Base-by-base conservation (phyloP, 108 stramenopile species). In the Conticribra guillardii region DNA sequence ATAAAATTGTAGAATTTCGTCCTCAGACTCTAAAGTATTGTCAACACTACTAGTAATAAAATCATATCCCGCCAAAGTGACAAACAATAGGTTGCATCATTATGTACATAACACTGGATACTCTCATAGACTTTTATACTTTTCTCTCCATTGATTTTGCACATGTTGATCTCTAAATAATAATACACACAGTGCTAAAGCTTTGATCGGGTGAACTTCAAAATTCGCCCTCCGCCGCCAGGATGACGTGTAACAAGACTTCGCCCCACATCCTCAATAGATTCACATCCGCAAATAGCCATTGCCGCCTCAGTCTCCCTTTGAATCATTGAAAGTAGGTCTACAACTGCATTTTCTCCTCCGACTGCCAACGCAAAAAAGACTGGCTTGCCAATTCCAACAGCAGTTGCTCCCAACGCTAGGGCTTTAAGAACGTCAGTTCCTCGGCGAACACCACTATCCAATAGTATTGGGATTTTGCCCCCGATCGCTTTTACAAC, bases 371-470 rank as follows among this genome's bases (percentile, higher is more conserved):
- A 68, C 22, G 92, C 92, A 79, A 93, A 98, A 48, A 98, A 92
- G 23, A 96, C 64, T 7, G 97, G 96, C 26, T 93, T 90, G 0
- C 96, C 97, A 64, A 98, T 87, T 16, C 95, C 94, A 22, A 98
- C 97, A 3, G 96, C 96, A 54, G 87, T 78, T 1, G 96, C 96
- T 22, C 97, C 97, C 52, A 98, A 68, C 0, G 96, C 96, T 23
- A 90, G 58, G n/a, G 88, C 89, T 82, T 89, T 89, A 50, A 91
- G 30, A 18, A 84, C 89, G 79, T 97, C 97, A 27, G 94, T 96
- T 49, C 96, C 96, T 60, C 94, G 82, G 47, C 89, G 82, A 44
- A 97, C 74, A 31, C 97, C 97, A 53, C 95, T 84, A 67, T 98
- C 97, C 21, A 97, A 63, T 50, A 91, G 88, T 17, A 98, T 80